Evolutionary conservation across 176 grass and related monocot species (phyloP), one percentile per base, ranked within the genome.

Genomic region (Cenchrus purpureus): DNA sequence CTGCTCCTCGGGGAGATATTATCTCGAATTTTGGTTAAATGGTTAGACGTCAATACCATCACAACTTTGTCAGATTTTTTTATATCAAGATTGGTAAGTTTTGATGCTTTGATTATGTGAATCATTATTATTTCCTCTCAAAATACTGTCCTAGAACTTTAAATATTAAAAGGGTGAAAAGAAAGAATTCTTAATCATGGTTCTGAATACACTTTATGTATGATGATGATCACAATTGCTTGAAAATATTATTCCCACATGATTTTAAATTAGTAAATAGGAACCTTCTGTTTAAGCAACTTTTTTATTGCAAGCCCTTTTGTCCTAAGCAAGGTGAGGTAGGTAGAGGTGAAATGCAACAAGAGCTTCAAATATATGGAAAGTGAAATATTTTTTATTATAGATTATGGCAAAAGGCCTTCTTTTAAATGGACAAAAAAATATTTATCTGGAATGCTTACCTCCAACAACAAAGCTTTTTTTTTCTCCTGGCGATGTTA

Each of bases 1-100:
- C 75, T 92, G 87, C 87, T 98, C 77, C 85, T 98, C 61, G 91
- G 82, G 77, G 93, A 98, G 90, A 81, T 92, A 67, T 80, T 98
- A 58, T 76, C 60, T 69, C 76, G 29, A 86, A 90, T 98, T 91
- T 72, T 86, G 25, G 69, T 43, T 17, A 95, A 95, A 78, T 42
- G 81, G 75, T 79, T 98, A 84, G 91, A 98, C 85, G 79, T 56
- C 62, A 82, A 72, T 66, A 87, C 91, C 65, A 79, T 95, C 46
- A 75, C 84, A 60, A 95, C 87, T 51, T 90, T 98, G 77, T 90
- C 82, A 82, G 93, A 95, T 37, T 98, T 98, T n/a, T 98, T 98
- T 85, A 87, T 86, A 85, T 93, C 93, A 78, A 95, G 91, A 85
- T 82, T 98, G 77, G 96, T 98, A 95, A 98, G 89, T 91, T 58